phyloP scores from a whole-genome alignment of 345 rosid genomes.

The Salix brachista region DNA sequence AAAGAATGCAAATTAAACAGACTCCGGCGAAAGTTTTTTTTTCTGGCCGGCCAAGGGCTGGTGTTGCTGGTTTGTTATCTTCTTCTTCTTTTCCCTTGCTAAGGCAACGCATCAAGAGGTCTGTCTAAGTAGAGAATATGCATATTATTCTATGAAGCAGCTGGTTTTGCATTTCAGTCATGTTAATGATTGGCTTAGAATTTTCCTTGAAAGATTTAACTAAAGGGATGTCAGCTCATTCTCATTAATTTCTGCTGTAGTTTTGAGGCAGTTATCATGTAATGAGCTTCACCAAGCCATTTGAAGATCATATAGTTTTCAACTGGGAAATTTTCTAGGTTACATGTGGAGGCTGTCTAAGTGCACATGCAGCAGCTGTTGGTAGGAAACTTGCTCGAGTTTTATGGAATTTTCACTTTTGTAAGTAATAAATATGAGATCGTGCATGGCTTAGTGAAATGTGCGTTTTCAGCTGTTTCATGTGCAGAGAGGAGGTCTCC shows the following conservation, averaged over 20 bases:
- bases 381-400: conserved; percentile 35
- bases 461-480: conserved; percentile 62
- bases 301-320: conserved; percentile 24
- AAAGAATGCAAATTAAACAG: background rate
- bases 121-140: background rate
- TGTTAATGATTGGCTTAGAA: background rate
- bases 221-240: background rate
- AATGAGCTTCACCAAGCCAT: background rate
- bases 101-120: background rate
- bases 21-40: background rate
- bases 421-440: background rate
- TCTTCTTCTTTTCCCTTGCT: background rate
- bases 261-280: background rate
- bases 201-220: background rate
- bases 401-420: background rate
- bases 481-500: conserved; percentile 69
- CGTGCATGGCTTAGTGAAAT: conserved; percentile 1
- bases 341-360: conserved; percentile 96
- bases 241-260: no score
- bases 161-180: background rate
- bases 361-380: conserved; percentile 85
- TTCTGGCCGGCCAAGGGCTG: background rate
- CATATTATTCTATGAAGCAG: background rate
- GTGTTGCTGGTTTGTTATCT: background rate
- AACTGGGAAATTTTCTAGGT: conserved; percentile 52